A percentile compares a stretch with the other conserved stretches of the same genome.
Conservation (phyloP, 2,329 filamentous ascomycete genomes). For the Rutstroemia sp. region DNA sequence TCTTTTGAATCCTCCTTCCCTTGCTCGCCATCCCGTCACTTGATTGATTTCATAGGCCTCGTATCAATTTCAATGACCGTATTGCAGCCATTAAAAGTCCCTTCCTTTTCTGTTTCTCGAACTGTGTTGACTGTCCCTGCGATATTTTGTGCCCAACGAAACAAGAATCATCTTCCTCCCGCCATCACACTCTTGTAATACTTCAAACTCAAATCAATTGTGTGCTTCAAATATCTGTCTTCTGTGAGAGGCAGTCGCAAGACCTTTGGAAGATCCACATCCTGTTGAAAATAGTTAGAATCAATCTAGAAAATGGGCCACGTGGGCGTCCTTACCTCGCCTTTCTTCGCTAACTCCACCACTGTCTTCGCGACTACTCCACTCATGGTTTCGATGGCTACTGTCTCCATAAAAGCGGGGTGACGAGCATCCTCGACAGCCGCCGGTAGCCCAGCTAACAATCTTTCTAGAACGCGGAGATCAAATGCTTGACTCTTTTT, state of each 20-base stretch:
- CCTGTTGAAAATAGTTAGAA: conserved; percentile 24
- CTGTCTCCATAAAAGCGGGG: conserved; percentile 48
- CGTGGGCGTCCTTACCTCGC: conserved; percentile 41
- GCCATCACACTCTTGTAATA: conserved; percentile 45
- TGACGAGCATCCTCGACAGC: conserved; percentile 33
- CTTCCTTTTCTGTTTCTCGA: neutral
- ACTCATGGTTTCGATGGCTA: conserved; percentile 78
- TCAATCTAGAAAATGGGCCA: neutral
- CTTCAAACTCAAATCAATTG: conserved; percentile 59
- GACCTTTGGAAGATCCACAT: conserved; percentile 40
- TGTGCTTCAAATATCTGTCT: conserved; percentile 63
- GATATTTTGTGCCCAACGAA: neutral
- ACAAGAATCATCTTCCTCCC: conserved; percentile 15
- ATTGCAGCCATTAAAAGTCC: neutral
- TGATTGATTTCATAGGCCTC: conserved; percentile 8
- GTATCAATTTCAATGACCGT: conserved; percentile 13
- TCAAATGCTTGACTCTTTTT: conserved; percentile 34
- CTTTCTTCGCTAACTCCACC: conserved; percentile 45
- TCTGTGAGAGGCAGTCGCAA: conserved; percentile 61
- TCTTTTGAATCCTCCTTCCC: conserved; percentile 17
- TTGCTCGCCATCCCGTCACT: conserved; percentile 19
- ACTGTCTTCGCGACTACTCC: conserved; percentile 62
- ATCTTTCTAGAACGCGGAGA: conserved; percentile 43
- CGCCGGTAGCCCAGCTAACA: conserved; percentile 49
- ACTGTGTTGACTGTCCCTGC: neutral